Percentiles rank a stretch among this genome's conserved stretches.
Conservation (phyloP, 2,329 filamentous ascomycete species). For the Ophiocordyceps sinensis region DNA sequence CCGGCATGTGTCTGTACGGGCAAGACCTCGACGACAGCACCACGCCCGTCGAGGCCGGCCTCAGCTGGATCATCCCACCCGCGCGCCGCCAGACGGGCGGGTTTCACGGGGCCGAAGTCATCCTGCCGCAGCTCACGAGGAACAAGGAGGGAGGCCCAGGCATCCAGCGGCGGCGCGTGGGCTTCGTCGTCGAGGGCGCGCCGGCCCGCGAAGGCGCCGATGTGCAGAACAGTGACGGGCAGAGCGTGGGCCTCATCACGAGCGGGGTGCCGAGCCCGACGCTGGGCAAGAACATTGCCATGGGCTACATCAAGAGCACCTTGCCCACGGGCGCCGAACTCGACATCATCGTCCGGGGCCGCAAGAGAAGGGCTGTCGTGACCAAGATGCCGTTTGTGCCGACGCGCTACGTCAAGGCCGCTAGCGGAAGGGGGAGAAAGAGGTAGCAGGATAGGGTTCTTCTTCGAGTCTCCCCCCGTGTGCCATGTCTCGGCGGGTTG, state of each 20-base stretch:
- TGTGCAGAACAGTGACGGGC: slow-evolving; percentile 47
- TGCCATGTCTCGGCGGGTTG: no score
- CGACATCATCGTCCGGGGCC: slow-evolving; percentile 62
- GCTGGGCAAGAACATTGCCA: slow-evolving; percentile 81
- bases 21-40: slow-evolving; percentile 80
- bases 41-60: slow-evolving; percentile 41
- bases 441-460: no score
- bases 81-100: slow-evolving; percentile 50
- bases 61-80: slow-evolving; percentile 72
- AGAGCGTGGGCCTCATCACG: slow-evolving; percentile 66
- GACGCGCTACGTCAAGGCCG: slow-evolving; percentile 54
- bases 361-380: slow-evolving; percentile 58
- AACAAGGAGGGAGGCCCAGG: slow-evolving; percentile 60
- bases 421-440: no score
- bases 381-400: slow-evolving; percentile 82
- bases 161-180: slow-evolving; percentile 60
- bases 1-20: slow-evolving; percentile 99
- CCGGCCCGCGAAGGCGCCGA: slow-evolving; percentile 82
- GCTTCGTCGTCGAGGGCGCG: slow-evolving; percentile 69
- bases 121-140: slow-evolving; percentile 63
- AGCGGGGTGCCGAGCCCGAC: slow-evolving; percentile 84
- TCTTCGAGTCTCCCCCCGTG: no score
- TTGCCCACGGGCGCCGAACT: slow-evolving; percentile 78
- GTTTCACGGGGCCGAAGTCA: slow-evolving; percentile 75
- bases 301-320: slow-evolving; percentile 79